Conservation (phyloP, 1,284 basidiomycete species). For the Melampsora larici-populina region DNA sequence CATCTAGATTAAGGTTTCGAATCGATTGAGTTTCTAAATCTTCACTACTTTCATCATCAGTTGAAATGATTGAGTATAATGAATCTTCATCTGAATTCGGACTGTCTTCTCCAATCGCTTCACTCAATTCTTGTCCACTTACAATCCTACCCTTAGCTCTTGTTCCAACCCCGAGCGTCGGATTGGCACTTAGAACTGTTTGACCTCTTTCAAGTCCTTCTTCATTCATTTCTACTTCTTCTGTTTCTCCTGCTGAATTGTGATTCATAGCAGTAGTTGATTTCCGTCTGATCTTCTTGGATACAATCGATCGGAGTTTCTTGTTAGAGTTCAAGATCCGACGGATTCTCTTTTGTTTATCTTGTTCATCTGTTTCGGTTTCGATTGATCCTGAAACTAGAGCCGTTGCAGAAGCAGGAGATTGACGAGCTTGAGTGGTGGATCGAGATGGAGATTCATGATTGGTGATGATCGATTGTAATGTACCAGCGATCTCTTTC, state of each 20-base stretch:
- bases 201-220: not conserved
- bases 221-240: not conserved
- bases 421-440: not conserved
- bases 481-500: not conserved
- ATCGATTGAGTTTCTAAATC: not conserved
- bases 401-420: too few species aligned
- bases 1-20: not conserved
- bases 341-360: not conserved
- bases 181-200: not conserved
- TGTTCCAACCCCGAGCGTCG: not conserved
- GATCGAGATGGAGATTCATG: not conserved
- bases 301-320: not conserved
- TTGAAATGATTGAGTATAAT: not conserved
- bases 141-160: not conserved
- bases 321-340: not conserved
- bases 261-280: not conserved
- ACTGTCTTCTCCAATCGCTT: not conserved
- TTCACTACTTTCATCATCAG: not conserved
- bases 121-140: constrained; percentile 2
- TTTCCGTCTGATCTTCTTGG: not conserved
- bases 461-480: not conserved
- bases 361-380: not conserved
- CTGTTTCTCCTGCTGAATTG: not conserved
- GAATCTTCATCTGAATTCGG: not conserved
- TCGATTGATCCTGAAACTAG: not conserved